A percentile compares a stretch with the other conserved stretches of the same genome.
phyloP scores from a whole-genome alignment of 169 alveolate genomes.

The Plasmodium falciparum region DNA sequence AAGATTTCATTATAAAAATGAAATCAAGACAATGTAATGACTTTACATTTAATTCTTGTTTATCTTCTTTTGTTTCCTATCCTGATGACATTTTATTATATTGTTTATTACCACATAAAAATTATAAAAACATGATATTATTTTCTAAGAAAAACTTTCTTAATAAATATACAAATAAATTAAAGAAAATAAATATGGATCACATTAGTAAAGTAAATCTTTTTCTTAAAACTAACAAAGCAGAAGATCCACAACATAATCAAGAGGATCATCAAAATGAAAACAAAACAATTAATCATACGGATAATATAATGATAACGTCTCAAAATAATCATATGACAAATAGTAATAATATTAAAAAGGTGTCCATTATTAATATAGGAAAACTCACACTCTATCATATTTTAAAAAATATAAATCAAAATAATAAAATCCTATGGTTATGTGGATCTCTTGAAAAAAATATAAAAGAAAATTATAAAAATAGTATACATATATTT shows the following conservation, averaged over 20 bases:
- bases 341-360: not conserved
- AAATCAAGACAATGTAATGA: not conserved
- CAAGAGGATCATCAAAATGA: not conserved
- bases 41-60: not conserved
- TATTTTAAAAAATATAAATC: constrained; percentile 8
- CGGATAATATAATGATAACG: no score
- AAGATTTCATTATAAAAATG: constrained; percentile 10
- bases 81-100: not conserved
- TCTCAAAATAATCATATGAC: not conserved
- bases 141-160: constrained; percentile 15
- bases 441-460: constrained; percentile 68
- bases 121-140: constrained; percentile 18
- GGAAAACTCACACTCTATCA: constrained; percentile 24
- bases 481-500: constrained; percentile 30
- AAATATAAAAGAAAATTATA: constrained; percentile 5
- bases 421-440: constrained; percentile 51
- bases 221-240: no score
- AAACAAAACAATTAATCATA: not conserved
- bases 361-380: not conserved
- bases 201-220: not conserved
- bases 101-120: constrained; percentile 24
- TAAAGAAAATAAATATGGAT: not conserved
- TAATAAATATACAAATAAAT: constrained; percentile 22
- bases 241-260: not conserved
- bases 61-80: not conserved